Percentiles rank a stretch among this genome's conserved stretches.
Conservation (phyloP, 2,329 filamentous ascomycete genomes). For the Cytospora piceicola region DNA sequence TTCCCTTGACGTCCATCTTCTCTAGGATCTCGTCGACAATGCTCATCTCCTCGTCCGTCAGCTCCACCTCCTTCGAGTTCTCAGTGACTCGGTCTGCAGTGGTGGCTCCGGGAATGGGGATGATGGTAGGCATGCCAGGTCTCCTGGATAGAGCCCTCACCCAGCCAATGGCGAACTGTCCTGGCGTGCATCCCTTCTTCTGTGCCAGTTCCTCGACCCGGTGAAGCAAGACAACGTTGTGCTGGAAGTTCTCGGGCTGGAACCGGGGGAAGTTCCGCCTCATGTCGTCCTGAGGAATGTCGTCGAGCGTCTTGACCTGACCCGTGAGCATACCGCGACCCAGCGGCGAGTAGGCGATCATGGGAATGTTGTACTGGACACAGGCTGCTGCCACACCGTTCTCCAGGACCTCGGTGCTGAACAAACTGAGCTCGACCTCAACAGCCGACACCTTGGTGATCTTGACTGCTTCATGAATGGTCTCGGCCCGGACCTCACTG, state of each 20-base stretch:
- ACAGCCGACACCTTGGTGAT: constrained; percentile 50
- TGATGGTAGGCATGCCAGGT: constrained; percentile 59
- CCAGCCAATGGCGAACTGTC: constrained; percentile 72
- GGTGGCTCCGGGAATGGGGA: constrained; percentile 70
- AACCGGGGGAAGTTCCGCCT: constrained; percentile 60
- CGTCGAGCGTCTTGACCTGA: constrained; percentile 54
- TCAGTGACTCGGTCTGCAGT: constrained; percentile 60
- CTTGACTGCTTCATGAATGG: constrained; percentile 53
- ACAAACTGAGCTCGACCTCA: constrained; percentile 60
- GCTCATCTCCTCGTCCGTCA: constrained; percentile 54
- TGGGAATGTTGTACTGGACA: constrained; percentile 57
- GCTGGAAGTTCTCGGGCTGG: constrained; percentile 62
- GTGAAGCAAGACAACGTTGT: constrained; percentile 65
- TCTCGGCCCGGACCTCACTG: constrained; percentile 55
- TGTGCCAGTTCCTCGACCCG: constrained; percentile 61
- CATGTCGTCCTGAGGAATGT: constrained; percentile 58
- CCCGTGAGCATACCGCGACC: constrained; percentile 58
- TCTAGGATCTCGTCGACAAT: constrained; percentile 55
- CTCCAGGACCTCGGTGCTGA: constrained; percentile 50
- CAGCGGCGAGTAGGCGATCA: constrained; percentile 62
- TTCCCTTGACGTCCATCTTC: constrained; percentile 52
- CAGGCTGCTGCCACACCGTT: constrained; percentile 56
- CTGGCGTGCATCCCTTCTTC: constrained; percentile 62
- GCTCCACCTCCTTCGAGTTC: constrained; percentile 56
- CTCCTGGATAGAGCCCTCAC: constrained; percentile 52